These are phyloP conservation scores for Yamadazyma aaseri DNA, from an alignment of 1,139 yeast genomes.

Conservation along the genomic window DNA sequence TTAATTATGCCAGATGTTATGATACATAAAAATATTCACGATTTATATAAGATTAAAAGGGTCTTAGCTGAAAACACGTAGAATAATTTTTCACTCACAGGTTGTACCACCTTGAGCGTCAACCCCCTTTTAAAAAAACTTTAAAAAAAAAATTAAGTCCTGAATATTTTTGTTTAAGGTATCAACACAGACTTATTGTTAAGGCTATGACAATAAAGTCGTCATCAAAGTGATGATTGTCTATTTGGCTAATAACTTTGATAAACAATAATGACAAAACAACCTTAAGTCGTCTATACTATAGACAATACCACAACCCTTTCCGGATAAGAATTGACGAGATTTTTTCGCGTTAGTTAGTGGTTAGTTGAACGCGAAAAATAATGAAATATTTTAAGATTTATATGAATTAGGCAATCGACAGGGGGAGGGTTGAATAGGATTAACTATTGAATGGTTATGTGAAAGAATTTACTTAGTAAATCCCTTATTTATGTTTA, in stretches of 20 bases:
- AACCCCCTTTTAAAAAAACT: neutral
- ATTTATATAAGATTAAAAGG: neutral
- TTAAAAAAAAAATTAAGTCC: neutral
- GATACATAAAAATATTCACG: no score
- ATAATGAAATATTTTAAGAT: neutral
- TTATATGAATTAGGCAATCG: slow-evolving; percentile 4
- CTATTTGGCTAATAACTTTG: no score
- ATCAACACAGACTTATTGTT: neutral
- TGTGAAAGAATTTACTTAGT: neutral
- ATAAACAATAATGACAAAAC: neutral
- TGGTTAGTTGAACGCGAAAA: slow-evolving; percentile 1
- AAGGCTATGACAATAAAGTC: neutral
- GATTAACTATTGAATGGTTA: slow-evolving; percentile 1
- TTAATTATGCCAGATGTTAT: no score
- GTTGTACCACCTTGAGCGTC: no score
- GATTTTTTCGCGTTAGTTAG: neutral
- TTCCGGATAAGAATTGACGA: no score
- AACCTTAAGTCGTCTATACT: neutral
- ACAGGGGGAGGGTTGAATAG: slow-evolving; percentile 2
- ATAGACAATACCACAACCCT: neutral
- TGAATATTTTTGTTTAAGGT: neutral
- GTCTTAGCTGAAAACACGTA: neutral
- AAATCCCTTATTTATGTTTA: slow-evolving; percentile 1
- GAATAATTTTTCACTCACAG: neutral
- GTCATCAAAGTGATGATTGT: neutral